phyloP scores from a whole-genome alignment of 2,329 filamentous ascomycete genomes.

The Pseudofabraea citricarpa region DNA sequence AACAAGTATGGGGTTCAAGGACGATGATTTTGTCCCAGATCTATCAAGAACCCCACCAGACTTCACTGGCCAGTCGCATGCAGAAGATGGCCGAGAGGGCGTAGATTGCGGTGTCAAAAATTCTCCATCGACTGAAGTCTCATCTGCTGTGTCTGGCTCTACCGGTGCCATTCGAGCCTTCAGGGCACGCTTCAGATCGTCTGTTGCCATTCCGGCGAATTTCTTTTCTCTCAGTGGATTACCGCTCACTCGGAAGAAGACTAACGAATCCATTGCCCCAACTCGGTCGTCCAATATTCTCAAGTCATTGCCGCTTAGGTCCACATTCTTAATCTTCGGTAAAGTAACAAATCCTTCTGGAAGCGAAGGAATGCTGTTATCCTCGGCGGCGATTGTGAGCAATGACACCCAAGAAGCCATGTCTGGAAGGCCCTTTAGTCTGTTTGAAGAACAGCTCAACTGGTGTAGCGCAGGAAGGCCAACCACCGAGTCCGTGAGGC shows the following conservation, averaged over 20 bases:
- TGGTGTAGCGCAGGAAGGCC: conserved; percentile 65
- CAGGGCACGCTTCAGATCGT: conserved; percentile 74
- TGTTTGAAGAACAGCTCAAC: conserved; percentile 76
- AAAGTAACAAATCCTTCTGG: conserved; percentile 71
- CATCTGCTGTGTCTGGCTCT: conserved; percentile 19
- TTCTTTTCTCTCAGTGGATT: conserved; percentile 89
- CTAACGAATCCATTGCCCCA: conserved; percentile 72
- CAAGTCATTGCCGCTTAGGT: conserved; percentile 84
- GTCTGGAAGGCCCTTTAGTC: conserved; percentile 67
- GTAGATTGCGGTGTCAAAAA: conserved; percentile 20
- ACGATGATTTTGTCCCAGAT: conserved; percentile 59
- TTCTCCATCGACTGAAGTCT: conserved; percentile 30
- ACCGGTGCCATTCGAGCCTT: conserved; percentile 58
- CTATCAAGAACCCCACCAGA: conserved; percentile 58
- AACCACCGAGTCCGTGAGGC: conserved; percentile 21
- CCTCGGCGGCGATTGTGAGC: conserved; percentile 68
- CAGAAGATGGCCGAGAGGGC: conserved; percentile 15
- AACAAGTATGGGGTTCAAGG: conserved; percentile 52
- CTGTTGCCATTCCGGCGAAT: conserved; percentile 72
- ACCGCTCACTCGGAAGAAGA: conserved; percentile 73
- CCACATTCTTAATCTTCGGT: conserved; percentile 65
- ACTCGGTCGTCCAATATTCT: conserved; percentile 70
- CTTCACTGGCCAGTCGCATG: conserved; percentile 24
- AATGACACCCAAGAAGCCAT: conserved; percentile 71
- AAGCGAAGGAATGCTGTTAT: conserved; percentile 74